phyloP scores from a whole-genome alignment of 768 basidiomycete species.

The Naganishia onofrii region DNA sequence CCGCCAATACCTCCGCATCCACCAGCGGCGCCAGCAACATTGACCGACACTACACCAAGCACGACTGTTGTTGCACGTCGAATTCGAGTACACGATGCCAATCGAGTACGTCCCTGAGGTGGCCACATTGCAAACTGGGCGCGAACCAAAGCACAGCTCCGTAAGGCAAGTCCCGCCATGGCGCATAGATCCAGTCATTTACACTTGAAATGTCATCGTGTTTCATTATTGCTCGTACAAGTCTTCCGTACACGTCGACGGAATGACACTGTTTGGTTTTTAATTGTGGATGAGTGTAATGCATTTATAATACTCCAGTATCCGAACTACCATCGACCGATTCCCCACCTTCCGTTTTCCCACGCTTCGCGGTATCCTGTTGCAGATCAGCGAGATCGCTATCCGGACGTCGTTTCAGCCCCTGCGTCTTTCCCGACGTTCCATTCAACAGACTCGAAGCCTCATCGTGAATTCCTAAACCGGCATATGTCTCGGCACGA shows the following conservation, averaged over 20 bases:
- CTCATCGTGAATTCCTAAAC: constrained; percentile 1
- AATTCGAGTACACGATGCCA: too few relatives aligned
- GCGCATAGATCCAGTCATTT: too few relatives aligned
- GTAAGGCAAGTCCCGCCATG: too few relatives aligned
- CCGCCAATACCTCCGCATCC: constrained; percentile 31
- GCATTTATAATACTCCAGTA: background rate
- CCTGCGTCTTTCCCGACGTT: background rate
- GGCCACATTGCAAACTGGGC: too few relatives aligned
- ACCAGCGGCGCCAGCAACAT: constrained; percentile 57
- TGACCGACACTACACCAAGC: constrained; percentile 58
- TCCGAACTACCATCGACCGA: background rate
- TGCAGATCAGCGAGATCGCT: constrained; percentile 13
- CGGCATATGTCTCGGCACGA: constrained; percentile 4
- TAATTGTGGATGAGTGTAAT: too few relatives aligned
- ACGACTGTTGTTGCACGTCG: constrained; percentile 55
- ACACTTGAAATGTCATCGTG: too few relatives aligned
- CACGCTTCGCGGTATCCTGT: background rate
- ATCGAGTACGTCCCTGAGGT: too few relatives aligned
- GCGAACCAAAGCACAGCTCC: too few relatives aligned
- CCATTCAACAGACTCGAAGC: background rate
- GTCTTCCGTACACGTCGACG: too few relatives aligned
- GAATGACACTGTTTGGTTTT: too few relatives aligned
- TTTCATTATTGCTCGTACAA: too few relatives aligned
- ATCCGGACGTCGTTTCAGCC: constrained; percentile 12
- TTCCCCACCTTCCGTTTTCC: background rate